A percentile compares a stretch with the other conserved stretches of the same genome.
Evolutionary conservation across 1,139 yeast genomes (phyloP).

Genomic region (Candida tropicalis): DNA sequence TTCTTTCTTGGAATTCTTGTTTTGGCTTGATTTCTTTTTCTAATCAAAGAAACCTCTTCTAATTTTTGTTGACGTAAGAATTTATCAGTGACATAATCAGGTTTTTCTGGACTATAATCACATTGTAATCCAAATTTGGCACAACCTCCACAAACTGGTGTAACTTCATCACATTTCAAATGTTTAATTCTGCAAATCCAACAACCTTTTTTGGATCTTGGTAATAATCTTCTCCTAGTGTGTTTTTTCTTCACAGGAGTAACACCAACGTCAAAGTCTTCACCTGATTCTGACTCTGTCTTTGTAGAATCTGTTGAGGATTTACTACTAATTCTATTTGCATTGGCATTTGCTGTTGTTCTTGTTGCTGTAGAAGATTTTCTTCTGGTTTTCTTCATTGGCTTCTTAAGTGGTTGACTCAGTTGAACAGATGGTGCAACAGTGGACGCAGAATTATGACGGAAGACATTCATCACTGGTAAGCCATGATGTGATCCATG

Average conservation of each 20-base stretch:
- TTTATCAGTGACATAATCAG: conserved; percentile 44
- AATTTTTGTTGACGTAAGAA: conserved; percentile 38
- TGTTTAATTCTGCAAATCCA: conserved; percentile 56
- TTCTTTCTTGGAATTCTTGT: conserved; percentile 9
- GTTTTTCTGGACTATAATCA: conserved; percentile 46
- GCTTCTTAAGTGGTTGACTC: not conserved
- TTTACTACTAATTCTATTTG: not conserved
- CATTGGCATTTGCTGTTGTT: not conserved
- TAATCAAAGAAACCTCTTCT: conserved; percentile 32
- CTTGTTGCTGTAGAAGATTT: conserved; percentile 15
- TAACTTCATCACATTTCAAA: conserved; percentile 47
- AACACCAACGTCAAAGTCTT: not conserved
- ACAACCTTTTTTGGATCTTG: conserved; percentile 50
- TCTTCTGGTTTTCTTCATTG: conserved; percentile 3
- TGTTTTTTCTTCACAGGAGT: conserved; percentile 30
- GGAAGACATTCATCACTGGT: conserved; percentile 25
- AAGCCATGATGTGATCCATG: conserved; percentile 11
- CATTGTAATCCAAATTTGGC: conserved; percentile 45
- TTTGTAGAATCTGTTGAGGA: conserved; percentile 5
- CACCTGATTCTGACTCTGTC: conserved; percentile 1
- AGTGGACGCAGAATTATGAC: conserved; percentile 29
- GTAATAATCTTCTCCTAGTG: conserved; percentile 45
- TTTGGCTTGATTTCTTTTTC: conserved; percentile 30
- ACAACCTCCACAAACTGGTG: conserved; percentile 45
- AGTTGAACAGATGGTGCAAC: conserved; percentile 15